Conservation (phyloP, 441 rosid genomes). For the Erodium texanum region DNA sequence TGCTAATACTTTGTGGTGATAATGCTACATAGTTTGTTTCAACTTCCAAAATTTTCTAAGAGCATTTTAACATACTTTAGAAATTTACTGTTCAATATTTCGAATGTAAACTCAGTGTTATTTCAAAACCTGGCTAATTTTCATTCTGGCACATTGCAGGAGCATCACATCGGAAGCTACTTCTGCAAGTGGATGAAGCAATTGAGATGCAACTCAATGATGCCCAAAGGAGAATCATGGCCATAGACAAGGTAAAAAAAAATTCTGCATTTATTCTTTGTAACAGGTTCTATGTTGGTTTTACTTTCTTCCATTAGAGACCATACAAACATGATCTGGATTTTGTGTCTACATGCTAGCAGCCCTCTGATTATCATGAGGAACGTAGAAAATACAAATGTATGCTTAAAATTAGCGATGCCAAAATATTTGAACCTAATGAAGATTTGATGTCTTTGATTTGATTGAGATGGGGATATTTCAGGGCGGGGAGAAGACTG, state of each 20-base stretch:
- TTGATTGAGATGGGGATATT: no score
- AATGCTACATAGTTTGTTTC: no score
- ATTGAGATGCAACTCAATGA: slow-evolving; percentile 43
- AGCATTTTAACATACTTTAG: no score
- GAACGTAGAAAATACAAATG: background rate
- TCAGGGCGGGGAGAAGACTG: no score
- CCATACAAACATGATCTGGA: background rate
- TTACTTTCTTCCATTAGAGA: background rate
- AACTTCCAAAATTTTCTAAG: no score
- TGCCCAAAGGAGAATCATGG: slow-evolving; percentile 52
- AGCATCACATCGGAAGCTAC: slow-evolving; percentile 55
- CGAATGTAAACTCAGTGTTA: background rate
- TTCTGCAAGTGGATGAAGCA: slow-evolving; percentile 56
- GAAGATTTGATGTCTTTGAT: no score
- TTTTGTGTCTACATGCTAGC: no score
- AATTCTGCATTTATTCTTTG: slow-evolving; percentile 1
- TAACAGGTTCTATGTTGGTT: background rate
- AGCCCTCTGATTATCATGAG: background rate
- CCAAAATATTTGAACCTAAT: no score
- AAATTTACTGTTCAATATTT: no score
- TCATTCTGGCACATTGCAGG: slow-evolving; percentile 30
- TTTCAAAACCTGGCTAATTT: slow-evolving; percentile 4
- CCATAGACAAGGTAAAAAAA: slow-evolving; percentile 62
- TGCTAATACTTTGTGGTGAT: no score
- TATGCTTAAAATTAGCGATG: no score